Evolutionary conservation across 805 yeast genomes (phyloP).

Genomic region (Saturnispora bothae): DNA sequence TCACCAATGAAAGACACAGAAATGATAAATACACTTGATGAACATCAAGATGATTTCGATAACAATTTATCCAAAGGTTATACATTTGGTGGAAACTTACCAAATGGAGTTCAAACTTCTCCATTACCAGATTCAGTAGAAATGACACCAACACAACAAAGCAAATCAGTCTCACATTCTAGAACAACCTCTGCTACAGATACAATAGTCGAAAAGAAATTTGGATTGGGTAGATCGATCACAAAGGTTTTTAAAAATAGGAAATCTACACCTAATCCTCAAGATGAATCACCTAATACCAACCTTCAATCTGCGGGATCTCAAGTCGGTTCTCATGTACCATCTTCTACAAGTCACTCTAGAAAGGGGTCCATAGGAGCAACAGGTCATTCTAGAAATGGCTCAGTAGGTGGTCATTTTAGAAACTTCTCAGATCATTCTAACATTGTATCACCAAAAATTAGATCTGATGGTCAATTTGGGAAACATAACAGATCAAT

Average conservation of each 20-base stretch:
- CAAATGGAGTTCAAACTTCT: not conserved
- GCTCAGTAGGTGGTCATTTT: conserved; percentile 25
- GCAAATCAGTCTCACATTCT: conserved; percentile 4
- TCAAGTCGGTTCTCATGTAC: not conserved
- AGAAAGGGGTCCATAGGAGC: not conserved
- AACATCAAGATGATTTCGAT: conserved; percentile 1
- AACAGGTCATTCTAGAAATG: conserved; percentile 14
- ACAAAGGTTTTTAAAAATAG: conserved; percentile 17
- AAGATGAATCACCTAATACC: not conserved
- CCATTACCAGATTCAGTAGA: not conserved
- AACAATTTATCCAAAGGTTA: not conserved
- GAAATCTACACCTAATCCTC: not conserved
- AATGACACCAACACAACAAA: not conserved
- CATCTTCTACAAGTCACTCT: not conserved
- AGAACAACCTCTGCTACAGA: conserved; percentile 30
- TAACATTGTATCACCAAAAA: conserved; percentile 33
- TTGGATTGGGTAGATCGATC: conserved; percentile 16
- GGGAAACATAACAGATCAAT: conserved; percentile 30
- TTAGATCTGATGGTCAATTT: conserved; percentile 25
- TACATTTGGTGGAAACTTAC: conserved; percentile 7
- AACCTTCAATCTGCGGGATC: not conserved
- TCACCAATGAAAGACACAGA: conserved; percentile 2
- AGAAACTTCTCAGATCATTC: conserved; percentile 24
- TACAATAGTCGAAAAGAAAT: conserved; percentile 31
- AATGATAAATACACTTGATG: not conserved